Conservation (phyloP, 352 stramenopile species). For the Pythium vanterpoolii region DNA sequence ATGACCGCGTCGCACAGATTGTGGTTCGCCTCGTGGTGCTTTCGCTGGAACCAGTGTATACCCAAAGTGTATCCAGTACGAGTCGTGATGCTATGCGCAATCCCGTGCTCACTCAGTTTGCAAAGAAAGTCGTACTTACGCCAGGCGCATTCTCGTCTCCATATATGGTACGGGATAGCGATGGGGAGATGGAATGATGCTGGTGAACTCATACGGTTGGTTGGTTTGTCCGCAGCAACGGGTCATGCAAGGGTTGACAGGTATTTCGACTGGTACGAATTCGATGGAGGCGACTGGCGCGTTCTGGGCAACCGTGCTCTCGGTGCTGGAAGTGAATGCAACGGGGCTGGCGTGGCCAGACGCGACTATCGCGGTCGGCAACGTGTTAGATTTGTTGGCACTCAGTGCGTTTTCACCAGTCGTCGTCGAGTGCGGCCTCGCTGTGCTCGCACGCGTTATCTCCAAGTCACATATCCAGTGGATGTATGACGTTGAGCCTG, state of each 20-base stretch:
- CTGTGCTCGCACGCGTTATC: constrained; percentile 5
- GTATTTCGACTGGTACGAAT: neutral
- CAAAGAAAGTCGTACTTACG: constrained; percentile 13
- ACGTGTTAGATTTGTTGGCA: constrained; percentile 20
- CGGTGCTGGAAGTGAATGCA: neutral
- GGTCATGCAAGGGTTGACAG: neutral
- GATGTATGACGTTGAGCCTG: constrained; percentile 18
- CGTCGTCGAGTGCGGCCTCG: constrained; percentile 4
- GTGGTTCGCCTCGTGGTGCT: constrained; percentile 6
- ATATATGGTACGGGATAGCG: constrained; percentile 11
- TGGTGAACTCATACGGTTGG: neutral
- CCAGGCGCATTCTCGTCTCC: constrained; percentile 10
- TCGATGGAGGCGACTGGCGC: neutral
- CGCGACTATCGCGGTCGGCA: constrained; percentile 13
- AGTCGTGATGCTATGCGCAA: neutral
- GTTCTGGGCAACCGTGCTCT: constrained; percentile 15
- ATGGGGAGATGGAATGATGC: neutral
- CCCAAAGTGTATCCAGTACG: neutral
- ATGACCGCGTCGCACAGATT: constrained; percentile 14
- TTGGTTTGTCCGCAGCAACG: neutral
- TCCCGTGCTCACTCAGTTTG: constrained; percentile 11
- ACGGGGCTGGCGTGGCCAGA: constrained; percentile 7
- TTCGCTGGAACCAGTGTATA: constrained; percentile 1
- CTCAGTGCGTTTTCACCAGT: constrained; percentile 2
- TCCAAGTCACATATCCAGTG: constrained; percentile 20